Evolutionary conservation across 768 basidiomycete genomes (phyloP).

Genomic region (Lactarius sanguifluus): DNA sequence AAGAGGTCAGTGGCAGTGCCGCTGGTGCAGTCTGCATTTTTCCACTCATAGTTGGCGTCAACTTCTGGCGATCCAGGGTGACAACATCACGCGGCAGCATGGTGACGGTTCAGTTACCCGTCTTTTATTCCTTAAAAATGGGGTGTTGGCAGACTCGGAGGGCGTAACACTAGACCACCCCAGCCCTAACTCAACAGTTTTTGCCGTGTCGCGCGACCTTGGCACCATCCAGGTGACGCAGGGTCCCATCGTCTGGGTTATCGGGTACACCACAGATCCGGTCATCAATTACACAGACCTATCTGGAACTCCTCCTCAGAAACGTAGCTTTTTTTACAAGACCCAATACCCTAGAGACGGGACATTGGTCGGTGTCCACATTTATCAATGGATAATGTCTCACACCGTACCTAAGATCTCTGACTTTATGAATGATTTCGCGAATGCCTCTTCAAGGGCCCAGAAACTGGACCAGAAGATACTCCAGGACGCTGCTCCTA

Average conservation of each 20-base stretch:
- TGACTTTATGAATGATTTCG: conserved; percentile 46
- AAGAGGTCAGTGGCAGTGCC: conserved; percentile 15
- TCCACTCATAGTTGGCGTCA: neutral
- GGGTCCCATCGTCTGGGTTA: conserved; percentile 32
- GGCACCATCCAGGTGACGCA: conserved; percentile 30
- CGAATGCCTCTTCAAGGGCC: conserved; percentile 45
- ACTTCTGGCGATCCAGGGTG: conserved; percentile 10
- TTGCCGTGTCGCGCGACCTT: conserved; percentile 33
- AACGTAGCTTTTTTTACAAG: conserved; percentile 45
- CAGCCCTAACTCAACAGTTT: conserved; percentile 22
- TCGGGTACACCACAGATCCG: conserved; percentile 35
- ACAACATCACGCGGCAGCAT: conserved; percentile 22
- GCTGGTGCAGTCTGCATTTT: neutral
- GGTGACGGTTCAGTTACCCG: conserved; percentile 20
- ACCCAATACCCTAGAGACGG: conserved; percentile 36
- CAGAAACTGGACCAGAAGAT: conserved; percentile 48
- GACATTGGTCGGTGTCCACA: conserved; percentile 29
- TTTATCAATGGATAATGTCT: neutral
- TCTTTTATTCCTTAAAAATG: conserved; percentile 25
- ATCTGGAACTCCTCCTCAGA: conserved; percentile 39
- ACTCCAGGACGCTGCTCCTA: conserved; percentile 46
- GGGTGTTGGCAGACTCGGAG: conserved; percentile 21
- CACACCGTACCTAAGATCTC: conserved; percentile 37
- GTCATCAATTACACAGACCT: conserved; percentile 35
- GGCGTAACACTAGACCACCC: too few relatives aligned